Base-by-base conservation (phyloP, 1,284 basidiomycete genomes). In the Bjerkandera adusta region DNA sequence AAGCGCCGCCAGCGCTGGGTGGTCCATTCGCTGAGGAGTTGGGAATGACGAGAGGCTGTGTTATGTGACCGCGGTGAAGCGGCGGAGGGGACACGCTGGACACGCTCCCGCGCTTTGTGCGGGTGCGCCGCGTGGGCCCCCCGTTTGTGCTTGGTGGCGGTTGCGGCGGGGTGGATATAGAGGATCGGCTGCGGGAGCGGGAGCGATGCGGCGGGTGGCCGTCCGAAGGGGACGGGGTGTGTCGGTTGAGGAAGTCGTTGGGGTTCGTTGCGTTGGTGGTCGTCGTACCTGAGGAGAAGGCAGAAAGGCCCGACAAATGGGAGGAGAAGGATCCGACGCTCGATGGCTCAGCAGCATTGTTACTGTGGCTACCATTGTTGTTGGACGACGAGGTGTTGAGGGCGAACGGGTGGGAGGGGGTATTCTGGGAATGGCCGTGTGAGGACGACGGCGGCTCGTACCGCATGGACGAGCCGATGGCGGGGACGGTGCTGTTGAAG, bases 31-130 rank as follows among this genome's bases (percentile, higher is more conserved):
- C 21, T 20, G 46, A 36, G 30, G 40, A 29, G 16, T 72, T 68
- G 1, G 81, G 82, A 52, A 83, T 85, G 45, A 83, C 68, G 57
- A 84, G 81, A 13, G 78, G 79, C 55, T 76, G 74, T 0, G 66
- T 64, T 47, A 62, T 50, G 15, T 53, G 48, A n/a, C 52, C 42
- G 51, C 55, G 56, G 45, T 62, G 60, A 20, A 65, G 64, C 20
- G 72, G 73, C 12, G 73, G 73, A 27, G 72, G 70, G 34, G 67
- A 67, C 52, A 63, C 65, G 57, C 57, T 67, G 47, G 75, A 74
- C 12, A 83, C 69, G 54, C 72, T 75, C 54, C 75, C 76, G 48
- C 67, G 61, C 57, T 69, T 69, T 24, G 65, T 49, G 52, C 66
- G 64, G 22, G 66, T 59, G 42, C 64, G 60, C 33, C 67, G 62